phyloP scores from a whole-genome alignment of 2,329 filamentous ascomycete species.

The Neonectria sp. region DNA sequence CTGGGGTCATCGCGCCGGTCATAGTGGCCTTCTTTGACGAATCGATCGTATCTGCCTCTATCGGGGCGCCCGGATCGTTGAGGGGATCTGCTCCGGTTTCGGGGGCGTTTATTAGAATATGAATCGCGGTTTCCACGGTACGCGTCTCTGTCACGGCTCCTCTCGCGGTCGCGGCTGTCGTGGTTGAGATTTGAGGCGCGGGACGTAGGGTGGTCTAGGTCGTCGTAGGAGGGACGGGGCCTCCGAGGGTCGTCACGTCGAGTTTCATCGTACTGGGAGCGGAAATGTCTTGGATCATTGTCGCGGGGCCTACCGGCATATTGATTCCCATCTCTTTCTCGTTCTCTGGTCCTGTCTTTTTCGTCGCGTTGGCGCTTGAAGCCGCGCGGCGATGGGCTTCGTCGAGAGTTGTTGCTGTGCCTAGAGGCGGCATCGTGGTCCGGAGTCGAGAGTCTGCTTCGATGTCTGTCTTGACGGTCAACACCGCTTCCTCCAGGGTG shows the following conservation, averaged over 20 bases:
- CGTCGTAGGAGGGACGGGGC: constrained; percentile 67
- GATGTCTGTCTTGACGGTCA: constrained; percentile 93
- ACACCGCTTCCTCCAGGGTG: constrained; percentile 84
- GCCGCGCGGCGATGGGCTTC: constrained; percentile 73
- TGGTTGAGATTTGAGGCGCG: constrained; percentile 60
- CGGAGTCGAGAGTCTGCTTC: constrained; percentile 73
- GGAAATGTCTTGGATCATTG: constrained; percentile 72
- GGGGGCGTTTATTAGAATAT: constrained; percentile 67
- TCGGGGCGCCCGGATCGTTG: constrained; percentile 57
- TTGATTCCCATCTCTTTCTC: constrained; percentile 53
- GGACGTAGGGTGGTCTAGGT: constrained; percentile 68
- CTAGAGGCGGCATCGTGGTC: constrained; percentile 64
- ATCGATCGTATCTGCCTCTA: constrained; percentile 53
- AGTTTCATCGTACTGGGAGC: constrained; percentile 74
- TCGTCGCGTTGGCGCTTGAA: constrained; percentile 79
- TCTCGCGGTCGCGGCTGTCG: constrained; percentile 66
- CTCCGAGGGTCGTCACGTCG: constrained; percentile 63
- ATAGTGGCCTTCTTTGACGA: constrained; percentile 50
- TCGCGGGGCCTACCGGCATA: constrained; percentile 64
- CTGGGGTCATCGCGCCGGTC: constrained; percentile 43
- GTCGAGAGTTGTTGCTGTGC: constrained; percentile 59
- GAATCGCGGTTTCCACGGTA: constrained; percentile 61
- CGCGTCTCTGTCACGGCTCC: constrained; percentile 50
- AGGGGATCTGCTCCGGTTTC: constrained; percentile 70
- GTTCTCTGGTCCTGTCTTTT: constrained; percentile 62